Base-by-base conservation (phyloP, 768 basidiomycete genomes). In the Artomyces pyxidatus region DNA sequence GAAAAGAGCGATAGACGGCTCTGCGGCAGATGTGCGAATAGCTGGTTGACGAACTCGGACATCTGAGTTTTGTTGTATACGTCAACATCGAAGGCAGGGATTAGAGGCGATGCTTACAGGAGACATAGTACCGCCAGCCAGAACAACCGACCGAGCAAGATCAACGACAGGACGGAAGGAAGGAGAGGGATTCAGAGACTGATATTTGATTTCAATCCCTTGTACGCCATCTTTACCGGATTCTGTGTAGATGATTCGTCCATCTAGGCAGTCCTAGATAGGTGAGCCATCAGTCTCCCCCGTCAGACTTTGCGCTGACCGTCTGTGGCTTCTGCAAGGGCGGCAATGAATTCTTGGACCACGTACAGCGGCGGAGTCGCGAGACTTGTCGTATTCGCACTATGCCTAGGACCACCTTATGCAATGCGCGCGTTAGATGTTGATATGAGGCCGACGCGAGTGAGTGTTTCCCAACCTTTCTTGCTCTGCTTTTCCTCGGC, bases 41-140 rank as follows among this genome's bases (percentile, higher is more conserved):
- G 71, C 57, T 97, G 93, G 44, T 73, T 72, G 19, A 81, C 68
- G 14, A 97, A 79, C 63, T 96, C 93, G n/a, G 84, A 81, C 43
- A 95, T 86, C 93, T 96, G 58, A 19, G 43, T 48, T 42, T 48
- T 21, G 47, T 25, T 16, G 44, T n/a, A 48, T 7, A 22, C 32
- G 7, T 30, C 50, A 8, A 22, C 35, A 7, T 17, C 21, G n/a
- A 14, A n/a, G n/a, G n/a, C n/a, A n/a, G n/a, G n/a, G n/a, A n/a
- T n/a, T n/a, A 26, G 46, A 41, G 32, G 38, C 25, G 26, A 23
- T 47, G 68, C 73, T 45, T 47, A 96, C 91, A n/a, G 95, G 95
- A 6, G 92, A 91, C 96, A 99, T 97, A 0, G 95, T 99, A 4
- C 95, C 95, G 8, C 95, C 95, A 7, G 96, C 95, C 32, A 99